Base-by-base conservation (phyloP, 1,139 yeast species). In the Magnusiomyces fungicola region DNA sequence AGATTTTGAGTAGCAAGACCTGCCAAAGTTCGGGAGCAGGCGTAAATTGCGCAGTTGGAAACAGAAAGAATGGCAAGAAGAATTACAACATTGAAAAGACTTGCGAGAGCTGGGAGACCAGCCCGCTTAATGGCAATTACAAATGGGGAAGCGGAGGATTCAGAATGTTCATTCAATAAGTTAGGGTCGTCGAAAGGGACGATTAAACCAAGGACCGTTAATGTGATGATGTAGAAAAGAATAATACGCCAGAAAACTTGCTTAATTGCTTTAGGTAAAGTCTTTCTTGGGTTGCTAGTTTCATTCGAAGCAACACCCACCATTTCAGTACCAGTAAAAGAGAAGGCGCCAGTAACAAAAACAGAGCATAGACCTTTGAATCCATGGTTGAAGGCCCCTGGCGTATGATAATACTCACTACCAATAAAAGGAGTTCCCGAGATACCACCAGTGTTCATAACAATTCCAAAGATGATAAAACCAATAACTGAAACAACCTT, bases 281-380 rank as follows among this genome's bases (percentile, higher is more conserved):
- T 70, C 59, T 73, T 74, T 64, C 83, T 73, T 49, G 95, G 95
- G 64, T 84, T 80, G 43, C 73, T 73, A 43, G 95, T 80, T 68
- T 88, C 96, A 19, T 94, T 88, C 34, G 95, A 89, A 19, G 95
- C 89, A 56, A 88, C 71, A 49, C 94, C 94, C 51, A 83, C 83
- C 61, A 84, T 73, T 68, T 86, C 95, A 48, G 84, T 79, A 59
- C 94, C 94, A 49, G 90, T 89, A 61, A 85, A 83, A 3, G 96
- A 80, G 67, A 87, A 89, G 5, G 96, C 94, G 25, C 95, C 94
- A 30, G 83, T 78, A 47, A 89, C 88, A 60, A 89, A 84, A 30
- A 84, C 84, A n/a, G 86, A 72, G 60, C 88, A 79, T 27, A 87
- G 80, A 57, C 96, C 96, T 64, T 88, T 87, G 72, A 78, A 86